phyloP scores from a whole-genome alignment of 768 basidiomycete genomes.

The Tricholoma saponaceum region DNA sequence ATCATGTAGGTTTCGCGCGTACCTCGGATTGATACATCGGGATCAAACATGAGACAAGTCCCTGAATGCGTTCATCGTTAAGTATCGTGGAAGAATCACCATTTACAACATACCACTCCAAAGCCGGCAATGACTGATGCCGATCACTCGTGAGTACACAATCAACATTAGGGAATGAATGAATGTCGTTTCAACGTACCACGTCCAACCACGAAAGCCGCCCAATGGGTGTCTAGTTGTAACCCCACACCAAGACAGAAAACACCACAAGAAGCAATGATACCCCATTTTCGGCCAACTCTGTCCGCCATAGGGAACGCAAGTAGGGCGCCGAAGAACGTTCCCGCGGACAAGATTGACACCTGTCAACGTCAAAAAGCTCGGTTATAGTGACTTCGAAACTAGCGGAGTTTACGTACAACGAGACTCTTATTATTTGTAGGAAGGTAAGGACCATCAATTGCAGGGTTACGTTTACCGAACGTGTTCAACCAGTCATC shows the following conservation, averaged over 20 bases:
- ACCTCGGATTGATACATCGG: conserved; percentile 53
- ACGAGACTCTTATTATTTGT: conserved; percentile 36
- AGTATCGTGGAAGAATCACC: conserved; percentile 5
- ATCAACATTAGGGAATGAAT: background rate
- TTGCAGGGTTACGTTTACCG: conserved; percentile 26
- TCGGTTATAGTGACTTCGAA: background rate
- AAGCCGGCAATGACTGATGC: conserved; percentile 68
- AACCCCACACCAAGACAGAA: conserved; percentile 66
- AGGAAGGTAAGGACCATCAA: conserved; percentile 31
- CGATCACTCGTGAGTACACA: conserved; percentile 13
- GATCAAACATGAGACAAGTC: conserved; percentile 66
- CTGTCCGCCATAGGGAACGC: conserved; percentile 38
- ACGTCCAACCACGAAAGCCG: conserved; percentile 24
- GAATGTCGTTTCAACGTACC: conserved; percentile 8
- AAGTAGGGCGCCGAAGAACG: conserved; percentile 72
- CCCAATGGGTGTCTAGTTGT: conserved; percentile 37
- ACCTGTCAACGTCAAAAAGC: conserved; percentile 15
- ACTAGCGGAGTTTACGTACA: conserved; percentile 9
- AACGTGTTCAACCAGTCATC: conserved; percentile 50
- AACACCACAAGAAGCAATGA: conserved; percentile 55
- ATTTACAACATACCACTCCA: conserved; percentile 43
- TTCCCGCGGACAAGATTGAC: conserved; percentile 82
- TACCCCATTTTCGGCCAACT: conserved; percentile 53
- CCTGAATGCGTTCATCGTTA: conserved; percentile 10
- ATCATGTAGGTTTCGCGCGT: conserved; percentile 7